These are phyloP conservation scores for Nothophaeocryptopus gaeumannii DNA, from an alignment of 2,329 filamentous ascomycete species.

Conservation along the genomic window DNA sequence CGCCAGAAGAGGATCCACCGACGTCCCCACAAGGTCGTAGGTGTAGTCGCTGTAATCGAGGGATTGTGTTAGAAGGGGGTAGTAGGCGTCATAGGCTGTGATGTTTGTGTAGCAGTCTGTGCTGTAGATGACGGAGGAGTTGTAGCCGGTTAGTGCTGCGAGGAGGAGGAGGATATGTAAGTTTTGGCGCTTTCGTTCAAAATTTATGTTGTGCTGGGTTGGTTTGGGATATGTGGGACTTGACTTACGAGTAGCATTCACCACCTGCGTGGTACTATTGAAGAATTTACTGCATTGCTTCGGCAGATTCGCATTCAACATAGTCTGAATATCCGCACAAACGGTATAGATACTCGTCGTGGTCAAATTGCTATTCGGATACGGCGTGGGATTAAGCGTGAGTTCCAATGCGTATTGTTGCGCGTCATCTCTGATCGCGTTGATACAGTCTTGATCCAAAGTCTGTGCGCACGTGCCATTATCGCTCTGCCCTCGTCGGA, in stretches of 20 bases:
- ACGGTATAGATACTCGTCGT: neutral
- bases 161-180: neutral
- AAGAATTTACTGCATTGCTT: constrained; percentile 4
- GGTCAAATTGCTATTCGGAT: constrained; percentile 5
- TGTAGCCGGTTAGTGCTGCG: constrained; percentile 11
- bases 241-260: constrained; percentile 4
- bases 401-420: constrained; percentile 1
- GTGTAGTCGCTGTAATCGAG: neutral
- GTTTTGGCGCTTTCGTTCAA: neutral
- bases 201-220: too few relatives aligned
- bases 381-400: neutral
- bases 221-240: neutral
- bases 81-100: neutral
- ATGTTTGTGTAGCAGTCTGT: constrained; percentile 5
- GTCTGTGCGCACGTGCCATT: constrained; percentile 12
- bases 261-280: neutral
- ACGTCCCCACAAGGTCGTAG: neutral
- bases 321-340: constrained; percentile 2
- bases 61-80: neutral
- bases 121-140: constrained; percentile 9
- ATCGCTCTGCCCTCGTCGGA: constrained; percentile 8
- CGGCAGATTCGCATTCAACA: constrained; percentile 2
- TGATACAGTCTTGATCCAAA: constrained; percentile 11
- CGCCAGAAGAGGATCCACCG: neutral
- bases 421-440: constrained; percentile 3